Percentiles rank a stretch among this genome's conserved stretches.
Conservation (phyloP, 2,329 filamentous ascomycete genomes). For the Cordyceps farinosa region DNA sequence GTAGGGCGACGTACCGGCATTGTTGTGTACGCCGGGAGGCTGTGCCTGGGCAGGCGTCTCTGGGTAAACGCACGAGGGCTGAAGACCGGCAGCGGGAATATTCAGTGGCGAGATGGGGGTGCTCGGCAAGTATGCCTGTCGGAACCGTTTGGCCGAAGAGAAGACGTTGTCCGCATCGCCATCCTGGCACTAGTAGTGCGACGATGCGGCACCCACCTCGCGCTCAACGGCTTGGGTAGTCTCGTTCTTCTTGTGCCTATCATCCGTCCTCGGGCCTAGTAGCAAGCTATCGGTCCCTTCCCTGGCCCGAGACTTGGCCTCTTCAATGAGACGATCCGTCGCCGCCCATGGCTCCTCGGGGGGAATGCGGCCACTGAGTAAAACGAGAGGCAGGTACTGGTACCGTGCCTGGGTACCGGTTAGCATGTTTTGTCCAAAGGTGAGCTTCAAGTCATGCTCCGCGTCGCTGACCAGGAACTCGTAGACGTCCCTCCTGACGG, state of each 20-base stretch:
- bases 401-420: slow-evolving; percentile 29
- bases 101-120: background rate
- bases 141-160: background rate
- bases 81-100: background rate
- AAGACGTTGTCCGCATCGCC: background rate
- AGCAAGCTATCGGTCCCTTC: slow-evolving; percentile 22
- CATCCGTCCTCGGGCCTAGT: background rate
- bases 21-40: background rate
- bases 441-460: slow-evolving; percentile 27
- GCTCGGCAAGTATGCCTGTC: background rate
- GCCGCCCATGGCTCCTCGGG: background rate
- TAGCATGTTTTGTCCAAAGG: slow-evolving; percentile 31
- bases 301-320: slow-evolving; percentile 28
- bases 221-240: background rate
- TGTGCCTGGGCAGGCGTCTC: background rate
- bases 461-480: slow-evolving; percentile 31
- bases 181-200: slow-evolving; percentile 9
- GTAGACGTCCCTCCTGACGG: slow-evolving; percentile 29
- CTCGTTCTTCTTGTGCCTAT: background rate
- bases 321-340: slow-evolving; percentile 26
- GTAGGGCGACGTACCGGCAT: slow-evolving; percentile 29
- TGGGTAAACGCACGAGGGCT: background rate
- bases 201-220: background rate
- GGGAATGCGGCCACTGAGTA: no score
- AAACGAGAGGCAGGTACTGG: background rate